Evolutionary conservation across 768 basidiomycete species (phyloP).

Genomic region (Suillus spraguei): DNA sequence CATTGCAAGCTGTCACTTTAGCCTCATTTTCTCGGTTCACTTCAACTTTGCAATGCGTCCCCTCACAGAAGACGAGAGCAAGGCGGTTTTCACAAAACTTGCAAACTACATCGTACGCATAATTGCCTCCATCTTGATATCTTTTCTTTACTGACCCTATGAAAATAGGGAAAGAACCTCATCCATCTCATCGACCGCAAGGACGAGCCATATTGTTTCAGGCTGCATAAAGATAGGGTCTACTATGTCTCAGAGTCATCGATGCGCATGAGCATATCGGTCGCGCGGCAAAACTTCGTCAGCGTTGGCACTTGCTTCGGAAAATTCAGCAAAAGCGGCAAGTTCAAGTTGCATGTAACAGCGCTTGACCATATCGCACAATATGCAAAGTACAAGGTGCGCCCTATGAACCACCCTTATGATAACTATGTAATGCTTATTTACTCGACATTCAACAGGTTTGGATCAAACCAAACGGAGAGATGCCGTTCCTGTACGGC

Average conservation of each 20-base stretch:
- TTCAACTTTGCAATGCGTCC: slow-evolving; percentile 70
- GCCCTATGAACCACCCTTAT: slow-evolving; percentile 14
- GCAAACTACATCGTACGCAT: slow-evolving; percentile 91
- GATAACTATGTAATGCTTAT: not conserved
- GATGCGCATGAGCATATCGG: slow-evolving; percentile 90
- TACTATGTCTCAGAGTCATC: slow-evolving; percentile 96
- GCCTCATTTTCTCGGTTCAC: not conserved
- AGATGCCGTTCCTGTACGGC: slow-evolving; percentile 99
- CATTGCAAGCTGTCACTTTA: slow-evolving; percentile 9
- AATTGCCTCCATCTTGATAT: not conserved
- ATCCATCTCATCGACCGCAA: slow-evolving; percentile 93
- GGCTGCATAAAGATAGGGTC: slow-evolving; percentile 91
- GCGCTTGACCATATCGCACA: slow-evolving; percentile 91
- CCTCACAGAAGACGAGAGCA: slow-evolving; percentile 95
- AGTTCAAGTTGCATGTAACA: slow-evolving; percentile 97
- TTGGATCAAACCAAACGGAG: slow-evolving; percentile 99
- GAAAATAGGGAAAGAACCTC: slow-evolving; percentile 85
- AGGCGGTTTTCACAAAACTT: slow-evolving; percentile 93
- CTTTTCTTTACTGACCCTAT: not conserved
- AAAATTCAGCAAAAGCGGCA: slow-evolving; percentile 95
- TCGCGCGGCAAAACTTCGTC: slow-evolving; percentile 90
- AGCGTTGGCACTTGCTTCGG: slow-evolving; percentile 96
- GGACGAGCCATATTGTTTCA: slow-evolving; percentile 95
- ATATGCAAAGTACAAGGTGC: slow-evolving; percentile 97
- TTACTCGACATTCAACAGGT: slow-evolving; percentile 51